These are phyloP conservation scores for Paxillus involutus DNA, from an alignment of 768 basidiomycete species.

Conservation along the genomic window DNA sequence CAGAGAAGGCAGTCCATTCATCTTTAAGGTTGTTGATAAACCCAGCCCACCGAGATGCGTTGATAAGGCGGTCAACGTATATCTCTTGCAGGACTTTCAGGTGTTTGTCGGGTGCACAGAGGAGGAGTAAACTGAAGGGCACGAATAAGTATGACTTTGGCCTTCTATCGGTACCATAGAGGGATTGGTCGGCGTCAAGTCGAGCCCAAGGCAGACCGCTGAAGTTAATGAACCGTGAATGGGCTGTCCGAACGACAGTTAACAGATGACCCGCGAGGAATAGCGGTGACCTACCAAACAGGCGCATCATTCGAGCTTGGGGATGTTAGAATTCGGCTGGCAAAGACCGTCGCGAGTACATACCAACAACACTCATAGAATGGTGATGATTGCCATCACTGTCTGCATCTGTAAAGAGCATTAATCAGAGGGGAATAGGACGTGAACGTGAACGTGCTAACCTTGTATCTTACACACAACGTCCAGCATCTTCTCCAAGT, in stretches of 20 bases:
- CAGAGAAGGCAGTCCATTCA: constrained; percentile 50
- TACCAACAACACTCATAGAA: constrained; percentile 7
- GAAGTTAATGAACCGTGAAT: constrained; percentile 9
- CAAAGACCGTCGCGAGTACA: background rate
- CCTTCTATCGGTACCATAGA: background rate
- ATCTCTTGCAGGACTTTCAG: background rate
- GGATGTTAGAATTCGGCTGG: background rate
- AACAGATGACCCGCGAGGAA: background rate
- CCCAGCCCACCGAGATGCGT: constrained; percentile 37
- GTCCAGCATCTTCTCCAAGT: constrained; percentile 4
- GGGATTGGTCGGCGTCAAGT: constrained; percentile 5
- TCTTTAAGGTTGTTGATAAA: constrained; percentile 41
- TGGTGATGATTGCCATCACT: background rate
- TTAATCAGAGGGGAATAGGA: background rate
- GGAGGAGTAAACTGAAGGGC: background rate
- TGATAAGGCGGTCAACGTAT: constrained; percentile 19
- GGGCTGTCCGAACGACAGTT: background rate
- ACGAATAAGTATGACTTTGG: background rate
- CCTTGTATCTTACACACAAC: constrained; percentile 3
- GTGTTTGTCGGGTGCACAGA: constrained; percentile 4
- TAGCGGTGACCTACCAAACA: background rate
- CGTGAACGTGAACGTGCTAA: background rate
- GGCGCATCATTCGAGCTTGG: background rate
- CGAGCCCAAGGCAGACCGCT: constrained; percentile 4
- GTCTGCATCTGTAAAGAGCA: background rate